These are phyloP conservation scores for Verbena officinalis DNA, from an alignment of 257 asterid genomes.

Conservation along the genomic window DNA sequence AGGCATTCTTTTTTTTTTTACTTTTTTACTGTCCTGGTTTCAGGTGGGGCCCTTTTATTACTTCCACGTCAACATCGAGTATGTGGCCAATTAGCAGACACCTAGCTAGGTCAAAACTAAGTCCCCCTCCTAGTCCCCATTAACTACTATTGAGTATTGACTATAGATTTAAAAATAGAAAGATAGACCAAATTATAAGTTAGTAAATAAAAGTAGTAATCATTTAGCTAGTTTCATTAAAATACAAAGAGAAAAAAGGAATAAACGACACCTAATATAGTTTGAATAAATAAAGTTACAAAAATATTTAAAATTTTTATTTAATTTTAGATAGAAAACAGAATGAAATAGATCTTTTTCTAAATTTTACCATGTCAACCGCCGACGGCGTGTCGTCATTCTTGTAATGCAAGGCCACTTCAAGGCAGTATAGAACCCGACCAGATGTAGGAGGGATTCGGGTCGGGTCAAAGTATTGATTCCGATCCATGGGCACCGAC, in stretches of 20 bases:
- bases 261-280: no score
- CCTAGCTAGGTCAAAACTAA: constrained; percentile 61
- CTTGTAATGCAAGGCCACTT: constrained; percentile 69
- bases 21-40: constrained; percentile 24
- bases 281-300: no score
- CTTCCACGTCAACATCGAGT: constrained; percentile 43
- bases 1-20: constrained; percentile 17
- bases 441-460: constrained; percentile 50
- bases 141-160: neutral
- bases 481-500: constrained; percentile 57
- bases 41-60: constrained; percentile 24
- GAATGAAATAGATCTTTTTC: neutral
- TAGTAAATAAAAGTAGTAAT: neutral
- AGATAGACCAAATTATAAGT: neutral
- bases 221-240: no score
- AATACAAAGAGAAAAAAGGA: no score
- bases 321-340: no score
- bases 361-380: constrained; percentile 52
- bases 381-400: constrained; percentile 42
- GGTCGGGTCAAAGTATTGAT: constrained; percentile 52
- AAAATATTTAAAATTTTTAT: no score
- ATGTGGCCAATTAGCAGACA: constrained; percentile 42
- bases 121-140: constrained; percentile 31
- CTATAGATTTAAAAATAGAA: neutral
- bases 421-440: constrained; percentile 89